Evolutionary conservation across 106 monocot species (phyloP), one percentile per base, ranked within the genome.

Genomic region (Xerophyta viscosa): DNA sequence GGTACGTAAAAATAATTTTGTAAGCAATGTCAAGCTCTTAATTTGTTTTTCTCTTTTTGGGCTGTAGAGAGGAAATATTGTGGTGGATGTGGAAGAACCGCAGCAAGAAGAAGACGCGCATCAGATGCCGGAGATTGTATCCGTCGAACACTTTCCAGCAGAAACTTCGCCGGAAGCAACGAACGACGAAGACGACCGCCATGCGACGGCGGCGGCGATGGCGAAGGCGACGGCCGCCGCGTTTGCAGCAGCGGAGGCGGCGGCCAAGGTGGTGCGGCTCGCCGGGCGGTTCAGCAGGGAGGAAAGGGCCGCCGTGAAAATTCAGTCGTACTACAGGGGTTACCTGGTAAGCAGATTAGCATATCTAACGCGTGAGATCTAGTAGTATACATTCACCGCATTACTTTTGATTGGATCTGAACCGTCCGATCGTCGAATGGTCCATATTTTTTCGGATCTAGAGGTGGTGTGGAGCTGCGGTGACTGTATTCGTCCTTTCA

Each of bases 321-420:
- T 94, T 57, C 93, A 94, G 46, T 59, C 88, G 2, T 62, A 44
- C 69, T 94, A 81, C 63, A 60, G 93, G 36, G 93, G 93, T 6
- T 84, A 84, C 44, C 58, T 94, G 88, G 93, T 93, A 58, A 39
- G 2, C 11, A 36, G 11, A 6, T 7, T 12, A 39, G 3, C 39
- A 39, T 8, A 12, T 2, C 6, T 39, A 39, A 39, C 15, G 10
- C 39, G 15, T 39, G 15, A 7, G 15, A 39, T 39, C 15, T 12
- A 39, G 10, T 36, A 36, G 5, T 11, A 36, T 6, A 36, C 33
- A 36, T 11, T 36, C 11, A 5, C 33, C 11, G 5, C 7, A 5
- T 36, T 36, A 6, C 33, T 36, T 36, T 36, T 36, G n/a, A n/a
- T n/a, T n/a, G n/a, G n/a, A n/a, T n/a, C n/a, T n/a, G n/a, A n/a